Evolutionary conservation across 164 flowering plant species (phyloP).

Genomic region (Vitis riparia): DNA sequence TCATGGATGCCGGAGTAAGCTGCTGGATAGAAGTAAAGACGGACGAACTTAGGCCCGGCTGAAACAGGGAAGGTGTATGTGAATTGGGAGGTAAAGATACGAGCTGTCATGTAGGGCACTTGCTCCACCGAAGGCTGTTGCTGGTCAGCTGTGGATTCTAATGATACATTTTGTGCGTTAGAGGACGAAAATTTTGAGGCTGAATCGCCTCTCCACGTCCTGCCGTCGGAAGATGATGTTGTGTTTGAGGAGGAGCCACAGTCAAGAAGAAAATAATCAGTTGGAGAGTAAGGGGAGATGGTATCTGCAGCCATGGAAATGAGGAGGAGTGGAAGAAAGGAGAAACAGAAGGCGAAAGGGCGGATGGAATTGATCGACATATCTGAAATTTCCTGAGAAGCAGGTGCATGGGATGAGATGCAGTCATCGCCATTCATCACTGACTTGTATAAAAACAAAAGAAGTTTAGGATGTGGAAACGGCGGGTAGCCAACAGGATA

Average conservation of each 20-base stretch:
- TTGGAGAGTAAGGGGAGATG: background rate
- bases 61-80: slow-evolving; percentile 13
- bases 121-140: slow-evolving; percentile 4
- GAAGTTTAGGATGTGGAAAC: no score
- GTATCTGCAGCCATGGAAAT: background rate
- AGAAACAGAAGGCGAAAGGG: no score
- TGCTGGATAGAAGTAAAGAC: slow-evolving; percentile 16
- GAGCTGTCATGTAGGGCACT: slow-evolving; percentile 21
- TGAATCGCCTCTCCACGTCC: background rate
- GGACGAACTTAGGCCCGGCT: slow-evolving; percentile 6
- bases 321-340: no score
- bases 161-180: no score
- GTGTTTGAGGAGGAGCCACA: background rate
- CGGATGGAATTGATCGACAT: no score
- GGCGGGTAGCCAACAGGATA: no score
- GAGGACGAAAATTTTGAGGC: slow-evolving; percentile 13
- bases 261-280: background rate
- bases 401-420: no score
- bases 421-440: no score
- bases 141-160: background rate
- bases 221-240: background rate
- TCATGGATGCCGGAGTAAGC: background rate
- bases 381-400: no score
- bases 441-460: no score
- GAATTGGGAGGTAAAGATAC: slow-evolving; percentile 6